A percentile compares a stretch with the other conserved stretches of the same genome.
These are phyloP conservation scores for Stromatinia cepivora DNA, from an alignment of 2,329 filamentous ascomycete genomes.

Conservation along the genomic window DNA sequence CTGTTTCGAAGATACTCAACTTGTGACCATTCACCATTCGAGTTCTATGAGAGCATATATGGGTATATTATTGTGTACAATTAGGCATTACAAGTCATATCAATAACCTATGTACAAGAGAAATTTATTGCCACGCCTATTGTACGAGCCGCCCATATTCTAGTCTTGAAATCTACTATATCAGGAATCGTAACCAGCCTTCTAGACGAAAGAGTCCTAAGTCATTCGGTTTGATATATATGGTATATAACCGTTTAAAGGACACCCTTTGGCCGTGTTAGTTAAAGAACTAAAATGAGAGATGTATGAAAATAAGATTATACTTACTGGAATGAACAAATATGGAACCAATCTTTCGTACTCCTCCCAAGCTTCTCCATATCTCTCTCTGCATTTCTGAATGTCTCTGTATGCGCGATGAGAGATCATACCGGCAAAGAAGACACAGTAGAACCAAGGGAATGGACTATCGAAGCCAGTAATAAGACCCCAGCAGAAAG, in stretches of 20 bases:
- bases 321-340: conserved; percentile 72
- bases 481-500: conserved; percentile 75
- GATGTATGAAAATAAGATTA: not conserved
- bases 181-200: not conserved
- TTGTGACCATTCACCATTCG: not conserved
- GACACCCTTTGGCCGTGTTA: conserved; percentile 9
- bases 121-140: conserved; percentile 1
- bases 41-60: not conserved
- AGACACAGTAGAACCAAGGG: conserved; percentile 86
- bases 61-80: not conserved
- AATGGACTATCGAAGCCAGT: conserved; percentile 79
- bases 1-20: not conserved
- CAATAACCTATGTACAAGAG: conserved; percentile 18
- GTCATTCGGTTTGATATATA: not conserved
- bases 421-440: conserved; percentile 77
- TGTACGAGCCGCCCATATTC: conserved; percentile 2
- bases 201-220: not conserved
- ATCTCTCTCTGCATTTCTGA: conserved; percentile 71
- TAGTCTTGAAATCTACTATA: not conserved
- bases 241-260: conserved; percentile 4
- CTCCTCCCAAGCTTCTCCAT: conserved; percentile 78
- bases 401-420: conserved; percentile 78
- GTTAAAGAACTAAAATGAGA: not conserved
- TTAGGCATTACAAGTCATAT: conserved; percentile 13
- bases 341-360: conserved; percentile 81